Evolutionary conservation across 1,139 yeast species (phyloP), one percentile per base, ranked within the genome.

Genomic region (Taphrina pruni): DNA sequence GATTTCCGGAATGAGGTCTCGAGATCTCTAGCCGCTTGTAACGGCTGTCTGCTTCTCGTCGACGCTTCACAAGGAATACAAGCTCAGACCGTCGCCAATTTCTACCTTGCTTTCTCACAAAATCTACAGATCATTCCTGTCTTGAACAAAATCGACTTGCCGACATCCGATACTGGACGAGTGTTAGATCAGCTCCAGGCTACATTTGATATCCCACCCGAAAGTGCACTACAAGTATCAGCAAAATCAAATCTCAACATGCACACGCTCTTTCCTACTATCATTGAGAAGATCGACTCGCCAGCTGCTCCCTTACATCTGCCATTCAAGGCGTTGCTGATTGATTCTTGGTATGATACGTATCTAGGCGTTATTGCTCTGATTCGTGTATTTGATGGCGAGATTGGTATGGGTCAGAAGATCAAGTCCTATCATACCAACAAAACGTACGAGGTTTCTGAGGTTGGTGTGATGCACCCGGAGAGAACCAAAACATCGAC

Each of bases 41-140:
- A 95, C 50, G 99, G 99, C 12, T 98, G 98, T 0, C 79, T 94
- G 62, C 78, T 94, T 60, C 79, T 94, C 35, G 97, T 94, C 0
- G 99, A 94, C 81, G 98, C 98, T 0, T 84, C 94, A 1, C 98
- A 94, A 76, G 99, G 99, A 62, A 92, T 94, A 5, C 97, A 92
- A 77, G 98, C 99, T 0, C 99, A 94, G 77, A 94, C 99, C 0
- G 97, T 94, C 9, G 97, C 99, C 50, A 94, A 94, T 77, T 93
- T 90, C 78, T 90, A 88, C 75, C 82, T 93, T 70, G 99, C 99
- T 0, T 89, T 89, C 76, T 88, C 94, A 71, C 84, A 91, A 86
- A 91, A 89, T 11, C 82, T 94, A 73, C 87, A 88, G 73, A 81
- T 94, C 74, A 83, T 94, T 1, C 99, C 99, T 0, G 90, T 94